A percentile compares a stretch with the other conserved stretches of the same genome.
phyloP scores from a whole-genome alignment of 148 eudicot species.

The Chenopodium quinoa region DNA sequence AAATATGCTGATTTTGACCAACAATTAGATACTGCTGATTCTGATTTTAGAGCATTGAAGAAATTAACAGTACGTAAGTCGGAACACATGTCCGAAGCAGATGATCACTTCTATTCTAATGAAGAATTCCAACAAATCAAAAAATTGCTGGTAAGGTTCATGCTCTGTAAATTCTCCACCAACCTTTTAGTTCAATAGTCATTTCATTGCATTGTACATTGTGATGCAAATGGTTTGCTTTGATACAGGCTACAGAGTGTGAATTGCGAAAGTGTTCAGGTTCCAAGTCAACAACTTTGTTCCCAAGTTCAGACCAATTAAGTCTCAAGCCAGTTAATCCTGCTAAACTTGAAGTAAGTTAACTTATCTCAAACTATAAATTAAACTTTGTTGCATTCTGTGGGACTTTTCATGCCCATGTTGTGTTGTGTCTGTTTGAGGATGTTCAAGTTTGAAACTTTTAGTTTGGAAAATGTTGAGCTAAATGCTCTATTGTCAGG shows the following conservation, averaged over 20 bases:
- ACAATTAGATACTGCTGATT: slow-evolving; percentile 59
- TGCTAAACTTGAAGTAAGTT: slow-evolving; percentile 72
- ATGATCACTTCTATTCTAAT: slow-evolving; percentile 78
- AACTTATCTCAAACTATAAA: too few species aligned
- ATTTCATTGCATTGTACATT: too few species aligned
- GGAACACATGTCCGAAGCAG: slow-evolving; percentile 30
- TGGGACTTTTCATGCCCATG: not conserved
- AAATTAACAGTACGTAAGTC: slow-evolving; percentile 57
- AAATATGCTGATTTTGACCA: slow-evolving; percentile 72
- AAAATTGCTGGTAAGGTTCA: slow-evolving; percentile 58
- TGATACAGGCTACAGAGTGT: too few species aligned
- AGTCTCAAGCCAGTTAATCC: slow-evolving; percentile 76
- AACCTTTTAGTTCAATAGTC: too few species aligned
- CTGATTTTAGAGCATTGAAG: slow-evolving; percentile 82
- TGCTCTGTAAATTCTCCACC: not conserved
- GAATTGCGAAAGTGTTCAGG: too few species aligned
- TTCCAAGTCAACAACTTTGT: slow-evolving; percentile 37
- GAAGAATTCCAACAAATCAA: slow-evolving; percentile 81
- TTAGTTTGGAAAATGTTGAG: too few species aligned
- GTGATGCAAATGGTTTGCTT: too few species aligned
- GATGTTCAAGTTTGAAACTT: too few species aligned
- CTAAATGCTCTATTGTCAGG: too few species aligned
- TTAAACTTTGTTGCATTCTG: too few species aligned
- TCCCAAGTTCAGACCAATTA: slow-evolving; percentile 48
- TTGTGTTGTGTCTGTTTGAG: too few species aligned